Base-by-base conservation (phyloP, 1,284 basidiomycete species). In the Tilletia indica region DNA sequence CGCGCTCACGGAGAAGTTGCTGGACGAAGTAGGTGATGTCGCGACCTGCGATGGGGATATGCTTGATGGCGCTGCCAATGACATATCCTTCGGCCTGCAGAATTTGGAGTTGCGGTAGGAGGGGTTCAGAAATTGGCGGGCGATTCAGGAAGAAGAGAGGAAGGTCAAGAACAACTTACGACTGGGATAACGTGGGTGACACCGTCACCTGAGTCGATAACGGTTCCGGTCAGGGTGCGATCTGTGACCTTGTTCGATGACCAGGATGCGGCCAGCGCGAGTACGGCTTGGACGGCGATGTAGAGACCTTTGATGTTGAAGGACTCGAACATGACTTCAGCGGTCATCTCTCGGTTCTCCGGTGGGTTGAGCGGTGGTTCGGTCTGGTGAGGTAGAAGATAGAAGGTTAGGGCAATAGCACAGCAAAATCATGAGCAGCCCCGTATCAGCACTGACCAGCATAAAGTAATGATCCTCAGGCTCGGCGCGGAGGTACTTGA, bases 241-340 rank as follows among this genome's bases (percentile, higher is more conserved):
- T 97, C 94, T 25, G 90, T 90, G 78, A 95, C 94, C 79, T 92
- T 91, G 86, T 92, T 93, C 73, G 93, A 95, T 0, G 94, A 91
- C 97, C 97, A 99, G 3, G 93, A 95, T 0, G 97, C 96, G 0
- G 97, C 97, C 71, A 99, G 91, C 0, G 97, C 97, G n/a, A 99
- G 90, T 3, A 99, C 96, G 49, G 97, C 97, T 85, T 99, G 97
- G 0, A 99, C 96, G 70, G 95, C 97, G 82, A 99, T 99, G 87
- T 99, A 98, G 34, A 97, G 89, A 45, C 94, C 93, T 84, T 95
- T 93, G 87, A 97, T 95, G 86, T 97, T 98, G 89, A 97, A 97
- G 0, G 93, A 96, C 86, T 97, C 97, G 86, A 99, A 99, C 90
- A 99, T 98, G 87, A 99, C 98, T 85, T 99, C 97, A 14, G 97